Base-by-base conservation (phyloP, 2,329 filamentous ascomycete species). In the Neocucurbitaria cava region DNA sequence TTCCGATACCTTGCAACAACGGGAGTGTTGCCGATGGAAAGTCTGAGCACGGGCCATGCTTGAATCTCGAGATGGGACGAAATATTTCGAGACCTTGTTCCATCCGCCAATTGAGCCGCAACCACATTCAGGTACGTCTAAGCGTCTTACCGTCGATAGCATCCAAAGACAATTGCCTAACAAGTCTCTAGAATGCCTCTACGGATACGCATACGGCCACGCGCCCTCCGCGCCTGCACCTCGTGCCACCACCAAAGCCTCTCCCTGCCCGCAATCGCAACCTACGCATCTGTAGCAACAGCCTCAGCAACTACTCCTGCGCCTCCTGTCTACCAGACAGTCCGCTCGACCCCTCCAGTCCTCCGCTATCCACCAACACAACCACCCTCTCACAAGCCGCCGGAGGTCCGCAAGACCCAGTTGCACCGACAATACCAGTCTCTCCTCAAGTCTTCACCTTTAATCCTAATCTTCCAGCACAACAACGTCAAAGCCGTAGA, bases 331-430 rank as follows among this genome's bases (percentile, higher is more conserved):
- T 76, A 82, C 23, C 81, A 83, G 61, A 81, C 80, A 57, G 74
- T 75, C 41, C 70, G 69, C 49, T 77, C 79, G 1, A 65, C 71
- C 49, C 70, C 78, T 6, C 77, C 81, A 28, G 78, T 85, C 20
- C 71, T 79, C 28, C 79, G 79, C 67, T 83, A 81, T 64, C 82
- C 85, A 47, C 72, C 87, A 0, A 89, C 87, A 1, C 92, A 97
- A 76, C 94, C 93, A 2, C 92, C 91, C 3, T 96, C 91, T 49
- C 89, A 96, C 74, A 91, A 94, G 73, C 89, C 88, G 18, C 86
- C 93, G 42, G 90, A 96, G 73, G 89, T 89, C 69, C 89, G 94
- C 74, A 96, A 98, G 79, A 89, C 92, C 15, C 95, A 99, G 78
- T 83, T 98, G 18, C 85, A 89, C 63, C 87, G 93, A 53, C 87